These are phyloP conservation scores for Zymoseptoria pseudotritici DNA, from an alignment of 2,329 filamentous ascomycete genomes.

Conservation along the genomic window DNA sequence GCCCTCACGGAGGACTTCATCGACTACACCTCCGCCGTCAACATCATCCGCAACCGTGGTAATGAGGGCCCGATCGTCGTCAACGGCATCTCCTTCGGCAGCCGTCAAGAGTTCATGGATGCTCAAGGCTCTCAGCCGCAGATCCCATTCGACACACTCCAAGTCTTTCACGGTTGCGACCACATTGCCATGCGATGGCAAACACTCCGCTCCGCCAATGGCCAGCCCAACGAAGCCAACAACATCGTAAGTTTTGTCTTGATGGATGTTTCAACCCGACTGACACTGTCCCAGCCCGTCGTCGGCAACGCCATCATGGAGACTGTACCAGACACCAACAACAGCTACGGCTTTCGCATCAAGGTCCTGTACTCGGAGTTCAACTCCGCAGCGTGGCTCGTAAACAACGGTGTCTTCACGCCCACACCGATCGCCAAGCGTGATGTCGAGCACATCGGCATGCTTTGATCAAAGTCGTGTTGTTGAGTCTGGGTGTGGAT, in stretches of 20 bases:
- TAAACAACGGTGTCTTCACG: conserved; percentile 23
- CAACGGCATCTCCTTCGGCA: conserved; percentile 20
- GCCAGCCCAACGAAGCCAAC: conserved; percentile 21
- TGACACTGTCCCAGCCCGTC: conserved; percentile 14
- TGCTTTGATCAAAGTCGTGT: not conserved
- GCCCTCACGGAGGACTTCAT: conserved; percentile 25
- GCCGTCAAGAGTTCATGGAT: conserved; percentile 22
- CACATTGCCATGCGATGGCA: conserved; percentile 22
- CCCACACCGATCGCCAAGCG: conserved; percentile 14
- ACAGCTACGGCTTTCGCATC: conserved; percentile 23
- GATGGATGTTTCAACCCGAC: not conserved
- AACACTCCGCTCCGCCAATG: conserved; percentile 18
- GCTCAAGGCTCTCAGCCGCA: conserved; percentile 24
- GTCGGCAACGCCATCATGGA: conserved; percentile 21
- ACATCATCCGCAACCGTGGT: conserved; percentile 26
- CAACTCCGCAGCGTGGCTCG: conserved; percentile 27
- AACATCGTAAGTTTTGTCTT: conserved; percentile 19
- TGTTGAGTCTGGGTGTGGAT: not conserved
- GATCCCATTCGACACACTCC: conserved; percentile 26
- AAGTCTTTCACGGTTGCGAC: conserved; percentile 24
- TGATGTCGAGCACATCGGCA: not conserved
- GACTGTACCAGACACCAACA: conserved; percentile 18
- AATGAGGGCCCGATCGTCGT: conserved; percentile 20
- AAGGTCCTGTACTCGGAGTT: conserved; percentile 25
- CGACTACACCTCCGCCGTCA: conserved; percentile 26